Evolutionary conservation across 2,329 filamentous ascomycete genomes (phyloP), one percentile per base, ranked within the genome.

Genomic region (Kalaharituber pfeilii): DNA sequence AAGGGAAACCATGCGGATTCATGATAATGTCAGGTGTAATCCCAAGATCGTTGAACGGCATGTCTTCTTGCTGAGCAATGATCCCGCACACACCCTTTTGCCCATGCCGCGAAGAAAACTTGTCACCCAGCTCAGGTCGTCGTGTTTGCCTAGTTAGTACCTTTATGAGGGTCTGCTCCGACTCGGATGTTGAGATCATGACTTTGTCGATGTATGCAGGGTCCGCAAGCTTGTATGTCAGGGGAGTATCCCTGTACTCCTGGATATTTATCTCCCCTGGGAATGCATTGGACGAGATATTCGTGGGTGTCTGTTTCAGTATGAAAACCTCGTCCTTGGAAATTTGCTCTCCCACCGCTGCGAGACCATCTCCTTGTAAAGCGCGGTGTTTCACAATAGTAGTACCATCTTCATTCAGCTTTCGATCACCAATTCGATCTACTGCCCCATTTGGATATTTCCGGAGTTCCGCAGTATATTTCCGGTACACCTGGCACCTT

Each of bases 1-100:
- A 96, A 1, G 91, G 91, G 75, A 98, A 98, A 80, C 91, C 91
- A 71, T 98, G 91, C 0, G 93, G 91, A 73, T 98, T 98, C 91
- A 98, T 98, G 78, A 98, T 98, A 62, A 98, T 95, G 69, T 98
- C 91, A 0, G 91, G 91, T n/a, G 81, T 82, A 61, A 98, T 79
- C 1, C 91, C 93, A 52, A 76, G 73, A 69, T 98, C 91, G 30
- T 84, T 84, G 71, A 98, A 98, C 0, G 91, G 91, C 80, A 98
- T 84, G 66, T 98, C 91, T 66, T 91, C 87, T 70, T 96, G 89
- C 59, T 94, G 85, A 18, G 89, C 87, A 56, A 98, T 95, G 63
- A 96, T 89, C 54, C 91, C 91, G 1, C 94, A 87, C 20, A 96
- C 91, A 72, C 91, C 91, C 69, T 98, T 98, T 66, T 98, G 91